Evolutionary conservation across 2,329 filamentous ascomycete genomes (phyloP).

Genomic region (Amylocarpus encephaloides): DNA sequence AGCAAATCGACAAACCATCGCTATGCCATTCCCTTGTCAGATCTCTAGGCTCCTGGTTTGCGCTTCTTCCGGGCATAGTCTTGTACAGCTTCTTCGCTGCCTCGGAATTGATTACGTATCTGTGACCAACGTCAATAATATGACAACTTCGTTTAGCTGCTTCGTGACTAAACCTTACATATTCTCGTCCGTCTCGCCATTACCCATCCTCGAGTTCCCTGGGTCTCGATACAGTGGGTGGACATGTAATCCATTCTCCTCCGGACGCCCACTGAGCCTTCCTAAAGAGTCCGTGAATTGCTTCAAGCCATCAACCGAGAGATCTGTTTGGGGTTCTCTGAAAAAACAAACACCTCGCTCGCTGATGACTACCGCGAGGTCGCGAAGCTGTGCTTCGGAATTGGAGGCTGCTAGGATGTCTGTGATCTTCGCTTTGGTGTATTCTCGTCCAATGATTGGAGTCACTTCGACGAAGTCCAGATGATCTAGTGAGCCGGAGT

Average conservation of each 20-base stretch:
- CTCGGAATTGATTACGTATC: slow-evolving; percentile 48
- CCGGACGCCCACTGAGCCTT: slow-evolving; percentile 47
- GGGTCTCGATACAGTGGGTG: slow-evolving; percentile 40
- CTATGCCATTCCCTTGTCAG: slow-evolving; percentile 33
- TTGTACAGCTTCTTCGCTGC: slow-evolving; percentile 45
- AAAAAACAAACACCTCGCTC: slow-evolving; percentile 52
- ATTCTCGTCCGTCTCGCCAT: slow-evolving; percentile 33
- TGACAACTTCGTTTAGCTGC: background rate
- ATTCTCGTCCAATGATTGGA: slow-evolving; percentile 57
- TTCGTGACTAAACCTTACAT: slow-evolving; percentile 26
- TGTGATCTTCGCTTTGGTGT: slow-evolving; percentile 51
- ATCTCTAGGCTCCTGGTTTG: slow-evolving; percentile 28
- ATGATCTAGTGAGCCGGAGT: slow-evolving; percentile 19
- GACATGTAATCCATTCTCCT: slow-evolving; percentile 50
- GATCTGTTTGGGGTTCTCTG: slow-evolving; percentile 40
- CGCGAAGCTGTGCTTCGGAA: slow-evolving; percentile 55
- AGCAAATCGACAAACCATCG: slow-evolving; percentile 25
- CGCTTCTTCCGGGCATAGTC: slow-evolving; percentile 31
- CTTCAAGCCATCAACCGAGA: slow-evolving; percentile 39
- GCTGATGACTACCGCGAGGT: slow-evolving; percentile 49
- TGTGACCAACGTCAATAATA: slow-evolving; percentile 11
- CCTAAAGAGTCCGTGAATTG: slow-evolving; percentile 48
- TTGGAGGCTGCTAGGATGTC: slow-evolving; percentile 56
- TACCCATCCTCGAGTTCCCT: slow-evolving; percentile 34
- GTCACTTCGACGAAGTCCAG: slow-evolving; percentile 53